A percentile compares a stretch with the other conserved stretches of the same genome.
These are phyloP conservation scores for Irpex rosettiformis DNA, from an alignment of 1,284 basidiomycete species.

Conservation along the genomic window DNA sequence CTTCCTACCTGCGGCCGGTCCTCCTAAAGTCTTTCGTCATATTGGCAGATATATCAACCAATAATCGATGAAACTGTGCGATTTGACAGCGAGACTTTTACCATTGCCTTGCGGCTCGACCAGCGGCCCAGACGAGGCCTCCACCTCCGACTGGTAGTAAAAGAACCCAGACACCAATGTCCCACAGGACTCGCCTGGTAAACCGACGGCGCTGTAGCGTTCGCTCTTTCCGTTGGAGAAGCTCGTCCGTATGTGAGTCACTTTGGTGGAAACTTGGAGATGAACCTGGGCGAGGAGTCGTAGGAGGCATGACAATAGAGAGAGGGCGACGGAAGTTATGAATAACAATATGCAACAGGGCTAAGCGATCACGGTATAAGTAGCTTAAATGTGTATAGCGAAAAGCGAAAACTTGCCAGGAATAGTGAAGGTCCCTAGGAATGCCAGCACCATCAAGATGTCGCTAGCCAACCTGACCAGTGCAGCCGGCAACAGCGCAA, in stretches of 20 bases:
- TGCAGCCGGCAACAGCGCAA: constrained; percentile 40
- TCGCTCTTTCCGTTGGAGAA: constrained; percentile 73
- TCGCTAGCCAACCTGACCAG: constrained; percentile 41
- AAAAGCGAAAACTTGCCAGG: constrained; percentile 40
- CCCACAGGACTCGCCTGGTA: constrained; percentile 64
- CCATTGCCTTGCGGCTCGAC: constrained; percentile 42
- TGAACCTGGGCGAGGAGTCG: constrained; percentile 31
- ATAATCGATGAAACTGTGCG: no score
- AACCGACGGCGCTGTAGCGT: constrained; percentile 64
- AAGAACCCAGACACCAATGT: constrained; percentile 65
- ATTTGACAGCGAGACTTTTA: constrained; percentile 22
- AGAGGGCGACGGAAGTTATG: constrained; percentile 70
- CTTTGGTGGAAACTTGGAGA: constrained; percentile 22
- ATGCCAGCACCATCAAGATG: constrained; percentile 42
- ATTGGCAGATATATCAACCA: no score
- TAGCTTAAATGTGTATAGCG: constrained; percentile 5
- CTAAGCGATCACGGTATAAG: constrained; percentile 24
- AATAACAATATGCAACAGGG: constrained; percentile 59
- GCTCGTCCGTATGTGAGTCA: constrained; percentile 44
- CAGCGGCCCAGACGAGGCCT: constrained; percentile 51
- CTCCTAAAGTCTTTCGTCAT: background rate
- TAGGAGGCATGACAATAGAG: constrained; percentile 52
- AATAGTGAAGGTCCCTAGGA: constrained; percentile 54
- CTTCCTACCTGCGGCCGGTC: background rate
- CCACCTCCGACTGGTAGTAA: constrained; percentile 50